These are phyloP conservation scores for Peronospora belbahrii DNA, from an alignment of 352 stramenopile genomes.

Conservation along the genomic window DNA sequence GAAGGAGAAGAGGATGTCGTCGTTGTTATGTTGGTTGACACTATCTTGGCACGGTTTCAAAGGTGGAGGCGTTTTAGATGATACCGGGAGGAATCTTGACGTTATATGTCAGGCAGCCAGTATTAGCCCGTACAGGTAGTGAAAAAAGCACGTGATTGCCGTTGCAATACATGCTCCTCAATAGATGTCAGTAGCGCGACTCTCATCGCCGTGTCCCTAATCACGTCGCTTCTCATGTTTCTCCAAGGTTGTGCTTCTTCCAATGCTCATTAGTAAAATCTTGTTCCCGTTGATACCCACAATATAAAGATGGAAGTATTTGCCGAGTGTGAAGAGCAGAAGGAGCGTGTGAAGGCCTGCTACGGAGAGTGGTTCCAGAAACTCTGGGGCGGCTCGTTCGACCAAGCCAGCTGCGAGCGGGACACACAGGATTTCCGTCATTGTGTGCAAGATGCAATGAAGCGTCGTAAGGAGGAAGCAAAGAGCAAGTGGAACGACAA, in stretches of 20 bases:
- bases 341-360: slow-evolving; percentile 73
- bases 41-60: too few relatives aligned
- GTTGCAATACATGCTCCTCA: too few relatives aligned
- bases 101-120: too few relatives aligned
- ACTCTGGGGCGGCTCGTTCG: slow-evolving; percentile 59
- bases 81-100: too few relatives aligned
- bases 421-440: slow-evolving; percentile 66
- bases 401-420: slow-evolving; percentile 35
- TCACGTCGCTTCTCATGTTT: not conserved
- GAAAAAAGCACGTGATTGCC: too few relatives aligned
- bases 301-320: slow-evolving; percentile 31
- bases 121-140: too few relatives aligned
- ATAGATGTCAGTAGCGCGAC: slow-evolving; percentile 9
- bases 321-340: slow-evolving; percentile 65
- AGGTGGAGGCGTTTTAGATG: too few relatives aligned
- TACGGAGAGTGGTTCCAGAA: slow-evolving; percentile 80
- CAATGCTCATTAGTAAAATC: slow-evolving; percentile 19
- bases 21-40: too few relatives aligned
- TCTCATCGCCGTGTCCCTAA: slow-evolving; percentile 12
- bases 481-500: slow-evolving; percentile 16
- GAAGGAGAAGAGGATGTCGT: too few relatives aligned
- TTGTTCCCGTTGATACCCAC: slow-evolving; percentile 12
- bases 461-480: slow-evolving; percentile 24
- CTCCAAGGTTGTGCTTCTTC: too few relatives aligned
- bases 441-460: slow-evolving; percentile 60